Conservation (phyloP, 2,329 filamentous ascomycete genomes). For the Nigrograna mackinnonii region DNA sequence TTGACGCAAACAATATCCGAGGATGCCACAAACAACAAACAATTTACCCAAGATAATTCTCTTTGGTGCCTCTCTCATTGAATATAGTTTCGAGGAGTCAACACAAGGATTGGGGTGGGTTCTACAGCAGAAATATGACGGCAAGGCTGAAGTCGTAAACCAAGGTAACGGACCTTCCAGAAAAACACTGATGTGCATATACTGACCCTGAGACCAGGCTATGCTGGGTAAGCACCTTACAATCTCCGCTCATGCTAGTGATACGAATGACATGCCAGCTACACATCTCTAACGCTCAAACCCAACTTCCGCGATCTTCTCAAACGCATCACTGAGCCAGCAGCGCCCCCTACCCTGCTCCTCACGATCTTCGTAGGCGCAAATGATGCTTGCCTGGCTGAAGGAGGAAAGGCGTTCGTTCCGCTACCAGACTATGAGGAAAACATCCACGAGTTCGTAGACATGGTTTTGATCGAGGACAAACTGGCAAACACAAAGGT, state of each 20-base stretch:
- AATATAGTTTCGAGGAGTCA: slow-evolving; percentile 32
- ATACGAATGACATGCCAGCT: slow-evolving; percentile 16
- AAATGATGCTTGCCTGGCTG: slow-evolving; percentile 40
- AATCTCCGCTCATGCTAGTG: neutral
- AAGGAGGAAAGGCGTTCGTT: slow-evolving; percentile 22
- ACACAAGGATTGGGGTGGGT: slow-evolving; percentile 33
- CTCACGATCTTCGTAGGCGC: slow-evolving; percentile 46
- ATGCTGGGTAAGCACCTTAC: slow-evolving; percentile 21
- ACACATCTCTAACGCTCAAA: slow-evolving; percentile 28
- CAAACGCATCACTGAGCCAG: slow-evolving; percentile 15
- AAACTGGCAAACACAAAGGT: slow-evolving; percentile 35
- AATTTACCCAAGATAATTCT: slow-evolving; percentile 30
- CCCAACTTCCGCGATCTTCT: slow-evolving; percentile 28
- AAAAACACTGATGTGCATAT: no score
- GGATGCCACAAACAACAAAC: no score
- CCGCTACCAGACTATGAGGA: slow-evolving; percentile 35
- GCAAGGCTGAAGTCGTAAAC: slow-evolving; percentile 29
- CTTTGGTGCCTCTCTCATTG: slow-evolving; percentile 38
- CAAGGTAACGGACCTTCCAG: slow-evolving; percentile 27
- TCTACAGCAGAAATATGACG: slow-evolving; percentile 26
- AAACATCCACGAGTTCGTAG: slow-evolving; percentile 40
- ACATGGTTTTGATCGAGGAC: slow-evolving; percentile 35
- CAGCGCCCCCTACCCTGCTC: slow-evolving; percentile 32
- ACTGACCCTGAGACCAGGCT: slow-evolving; percentile 13
- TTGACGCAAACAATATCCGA: no score